Conservation (phyloP, 116 monocot genomes). For the Posidonia oceanica region DNA sequence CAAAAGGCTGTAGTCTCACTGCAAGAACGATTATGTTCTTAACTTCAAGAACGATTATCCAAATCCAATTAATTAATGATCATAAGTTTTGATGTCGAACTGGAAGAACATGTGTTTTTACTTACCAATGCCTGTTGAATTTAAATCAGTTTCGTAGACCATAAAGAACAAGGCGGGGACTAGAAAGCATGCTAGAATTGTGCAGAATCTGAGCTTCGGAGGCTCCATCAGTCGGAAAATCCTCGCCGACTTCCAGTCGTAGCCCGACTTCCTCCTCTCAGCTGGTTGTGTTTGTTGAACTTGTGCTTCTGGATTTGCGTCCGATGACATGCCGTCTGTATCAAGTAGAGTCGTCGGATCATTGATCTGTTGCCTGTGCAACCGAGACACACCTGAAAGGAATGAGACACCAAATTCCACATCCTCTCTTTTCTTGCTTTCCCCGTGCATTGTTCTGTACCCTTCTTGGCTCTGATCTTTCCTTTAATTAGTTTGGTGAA, state of each 20-base stretch:
- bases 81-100: neutral
- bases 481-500: neutral
- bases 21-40: neutral
- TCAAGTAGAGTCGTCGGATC: neutral
- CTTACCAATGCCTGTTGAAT: neutral
- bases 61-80: too few relatives aligned
- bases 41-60: neutral
- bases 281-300: neutral
- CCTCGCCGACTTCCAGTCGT: neutral
- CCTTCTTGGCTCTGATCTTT: neutral
- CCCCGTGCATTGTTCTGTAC: neutral
- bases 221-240: neutral
- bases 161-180: neutral
- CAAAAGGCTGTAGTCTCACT: neutral
- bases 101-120: neutral
- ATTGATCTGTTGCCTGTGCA: neutral
- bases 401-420: neutral
- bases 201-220: neutral
- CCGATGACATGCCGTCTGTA: neutral
- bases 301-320: neutral
- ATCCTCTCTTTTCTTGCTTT: neutral
- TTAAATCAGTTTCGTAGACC: neutral
- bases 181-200: neutral
- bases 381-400: conserved; percentile 3
- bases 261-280: neutral